Evolutionary conservation across 2,329 filamentous ascomycete genomes (phyloP).

Genomic region (Apiospora hydei): DNA sequence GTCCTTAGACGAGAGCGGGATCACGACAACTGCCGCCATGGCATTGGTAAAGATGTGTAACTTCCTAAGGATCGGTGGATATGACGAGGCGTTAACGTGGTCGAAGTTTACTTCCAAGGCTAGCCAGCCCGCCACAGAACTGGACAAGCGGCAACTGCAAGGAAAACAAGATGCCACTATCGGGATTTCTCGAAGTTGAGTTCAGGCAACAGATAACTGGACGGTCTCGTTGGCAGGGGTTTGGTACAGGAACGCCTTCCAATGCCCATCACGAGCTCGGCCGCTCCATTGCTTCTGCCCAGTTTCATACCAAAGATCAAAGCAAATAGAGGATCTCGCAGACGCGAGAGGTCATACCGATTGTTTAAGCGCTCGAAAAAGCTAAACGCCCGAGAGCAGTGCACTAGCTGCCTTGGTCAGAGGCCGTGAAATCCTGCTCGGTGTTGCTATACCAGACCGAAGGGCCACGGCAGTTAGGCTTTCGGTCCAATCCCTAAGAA

Average conservation of each 20-base stretch:
- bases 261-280: background rate
- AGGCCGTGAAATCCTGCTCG: background rate
- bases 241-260: background rate
- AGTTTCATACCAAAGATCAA: background rate
- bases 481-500: background rate
- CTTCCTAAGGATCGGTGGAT: constrained; percentile 12
- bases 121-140: background rate
- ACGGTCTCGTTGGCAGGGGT: background rate
- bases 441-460: background rate
- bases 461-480: background rate
- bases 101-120: background rate
- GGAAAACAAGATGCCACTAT: background rate
- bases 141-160: background rate
- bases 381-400: background rate
- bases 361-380: background rate
- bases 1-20: background rate
- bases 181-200: background rate
- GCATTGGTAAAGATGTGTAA: background rate
- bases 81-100: constrained; percentile 18
- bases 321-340: background rate
- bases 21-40: background rate
- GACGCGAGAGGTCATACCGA: background rate
- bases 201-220: background rate
- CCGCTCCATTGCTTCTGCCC: background rate
- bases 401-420: background rate